These are phyloP conservation scores for Phytophthora pluvialis DNA, from an alignment of 352 stramenopile genomes.

Conservation along the genomic window DNA sequence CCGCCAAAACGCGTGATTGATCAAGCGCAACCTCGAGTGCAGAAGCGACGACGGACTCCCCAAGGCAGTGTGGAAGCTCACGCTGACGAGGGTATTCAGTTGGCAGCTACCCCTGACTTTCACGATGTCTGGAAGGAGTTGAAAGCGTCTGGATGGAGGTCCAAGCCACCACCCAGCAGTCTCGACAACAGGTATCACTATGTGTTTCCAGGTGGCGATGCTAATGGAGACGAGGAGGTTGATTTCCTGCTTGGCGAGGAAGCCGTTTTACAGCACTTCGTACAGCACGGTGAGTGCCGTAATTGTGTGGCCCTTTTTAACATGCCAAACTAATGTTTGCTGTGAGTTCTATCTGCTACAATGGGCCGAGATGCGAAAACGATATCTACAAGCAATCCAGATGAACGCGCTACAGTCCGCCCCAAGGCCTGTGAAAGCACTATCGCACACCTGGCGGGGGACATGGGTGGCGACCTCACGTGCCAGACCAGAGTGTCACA, in stretches of 20 bases:
- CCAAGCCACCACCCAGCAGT: constrained; percentile 1
- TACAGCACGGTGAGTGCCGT: neutral
- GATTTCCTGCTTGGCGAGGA: constrained; percentile 11
- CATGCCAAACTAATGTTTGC: too few species aligned
- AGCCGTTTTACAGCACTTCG: neutral
- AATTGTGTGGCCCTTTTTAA: too few species aligned
- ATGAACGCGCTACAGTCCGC: too few species aligned
- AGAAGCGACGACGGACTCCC: neutral
- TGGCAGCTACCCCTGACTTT: constrained; percentile 6
- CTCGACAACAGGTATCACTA: constrained; percentile 9
- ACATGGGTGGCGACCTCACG: too few species aligned
- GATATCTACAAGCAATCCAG: too few species aligned
- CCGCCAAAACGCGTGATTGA: neutral
- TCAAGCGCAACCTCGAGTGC: neutral
- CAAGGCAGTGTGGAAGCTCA: neutral
- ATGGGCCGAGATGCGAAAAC: too few species aligned
- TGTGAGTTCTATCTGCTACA: too few species aligned
- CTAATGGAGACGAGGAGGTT: neutral
- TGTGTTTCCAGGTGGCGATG: neutral
- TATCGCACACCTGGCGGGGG: too few species aligned
- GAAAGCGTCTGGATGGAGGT: constrained; percentile 6
- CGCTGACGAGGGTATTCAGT: neutral
- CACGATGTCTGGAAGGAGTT: constrained; percentile 8
- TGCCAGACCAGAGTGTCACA: too few species aligned
- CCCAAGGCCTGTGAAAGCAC: too few species aligned